Conservation (phyloP, 768 basidiomycete species). For the Auricularia auricula-judae region DNA sequence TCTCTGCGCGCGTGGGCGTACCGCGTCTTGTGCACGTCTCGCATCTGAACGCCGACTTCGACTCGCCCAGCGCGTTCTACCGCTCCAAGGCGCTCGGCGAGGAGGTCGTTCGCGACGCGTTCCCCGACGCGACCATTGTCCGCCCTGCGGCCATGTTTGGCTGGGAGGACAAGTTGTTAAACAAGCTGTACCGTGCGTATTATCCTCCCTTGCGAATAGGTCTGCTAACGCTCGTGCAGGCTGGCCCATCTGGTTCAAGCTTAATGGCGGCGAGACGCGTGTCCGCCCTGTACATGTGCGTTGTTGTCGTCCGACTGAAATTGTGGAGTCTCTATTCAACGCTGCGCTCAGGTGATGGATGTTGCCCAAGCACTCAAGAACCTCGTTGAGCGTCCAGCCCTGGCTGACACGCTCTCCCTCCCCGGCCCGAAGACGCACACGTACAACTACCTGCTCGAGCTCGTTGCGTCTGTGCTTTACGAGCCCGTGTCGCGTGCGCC, state of each 20-base stretch:
- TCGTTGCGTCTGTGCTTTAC: slow-evolving; percentile 25
- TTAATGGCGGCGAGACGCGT: slow-evolving; percentile 80
- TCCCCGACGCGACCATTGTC: slow-evolving; percentile 80
- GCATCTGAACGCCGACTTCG: slow-evolving; percentile 78
- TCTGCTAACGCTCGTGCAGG: slow-evolving; percentile 29
- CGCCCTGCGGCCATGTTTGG: slow-evolving; percentile 82
- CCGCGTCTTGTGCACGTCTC: slow-evolving; percentile 87
- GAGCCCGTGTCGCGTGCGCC: slow-evolving; percentile 40
- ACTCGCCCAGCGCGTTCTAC: slow-evolving; percentile 77
- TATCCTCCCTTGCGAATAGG: not conserved
- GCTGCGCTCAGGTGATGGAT: slow-evolving; percentile 61
- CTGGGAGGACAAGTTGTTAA: slow-evolving; percentile 89
- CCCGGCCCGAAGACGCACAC: slow-evolving; percentile 85
- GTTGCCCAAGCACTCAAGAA: slow-evolving; percentile 88
- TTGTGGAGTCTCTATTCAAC: slow-evolving; percentile 3
- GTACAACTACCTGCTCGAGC: slow-evolving; percentile 40
- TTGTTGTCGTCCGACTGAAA: slow-evolving; percentile 15
- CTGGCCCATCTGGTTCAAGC: slow-evolving; percentile 88
- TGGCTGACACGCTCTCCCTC: slow-evolving; percentile 62
- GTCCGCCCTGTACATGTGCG: slow-evolving; percentile 87
- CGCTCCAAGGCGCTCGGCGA: slow-evolving; percentile 86
- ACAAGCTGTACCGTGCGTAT: slow-evolving; percentile 77
- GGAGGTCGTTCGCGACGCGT: slow-evolving; percentile 69
- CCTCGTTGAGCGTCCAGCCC: slow-evolving; percentile 49
- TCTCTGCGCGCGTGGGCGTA: slow-evolving; percentile 69